These are phyloP conservation scores for Insectozyma bohioensis DNA, from an alignment of 1,139 yeast genomes.

Conservation along the genomic window DNA sequence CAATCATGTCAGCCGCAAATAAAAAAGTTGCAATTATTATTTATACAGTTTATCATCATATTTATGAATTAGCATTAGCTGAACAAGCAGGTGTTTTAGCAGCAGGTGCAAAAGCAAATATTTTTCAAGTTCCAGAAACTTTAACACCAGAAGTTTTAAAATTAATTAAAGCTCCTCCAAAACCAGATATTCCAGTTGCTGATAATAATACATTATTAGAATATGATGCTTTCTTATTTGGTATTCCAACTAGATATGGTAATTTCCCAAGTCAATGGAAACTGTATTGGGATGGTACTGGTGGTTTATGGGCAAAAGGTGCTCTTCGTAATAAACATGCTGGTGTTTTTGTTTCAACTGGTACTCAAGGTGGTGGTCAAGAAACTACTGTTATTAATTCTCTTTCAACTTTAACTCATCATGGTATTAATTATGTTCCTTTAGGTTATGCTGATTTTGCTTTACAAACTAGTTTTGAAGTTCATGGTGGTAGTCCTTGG, in stretches of 20 bases:
- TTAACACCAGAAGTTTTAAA: constrained; percentile 34
- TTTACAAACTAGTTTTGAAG: constrained; percentile 26
- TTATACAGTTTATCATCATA: constrained; percentile 39
- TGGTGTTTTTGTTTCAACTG: constrained; percentile 38
- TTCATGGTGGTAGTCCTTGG: constrained; percentile 44
- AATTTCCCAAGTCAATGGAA: constrained; percentile 40
- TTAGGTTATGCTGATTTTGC: constrained; percentile 36
- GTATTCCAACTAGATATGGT: constrained; percentile 42
- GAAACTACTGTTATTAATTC: constrained; percentile 36
- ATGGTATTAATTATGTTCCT: constrained; percentile 39
- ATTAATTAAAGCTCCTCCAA: constrained; percentile 31
- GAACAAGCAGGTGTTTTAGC: constrained; percentile 36
- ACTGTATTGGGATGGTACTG: constrained; percentile 40
- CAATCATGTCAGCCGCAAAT: too few relatives aligned
- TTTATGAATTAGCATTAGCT: constrained; percentile 34
- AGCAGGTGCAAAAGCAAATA: constrained; percentile 39
- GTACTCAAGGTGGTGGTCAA: constrained; percentile 42
- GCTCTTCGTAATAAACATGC: constrained; percentile 38
- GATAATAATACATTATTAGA: constrained; percentile 29
- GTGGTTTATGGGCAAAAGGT: constrained; percentile 39
- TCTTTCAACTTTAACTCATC: constrained; percentile 35
- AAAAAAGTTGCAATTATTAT: constrained; percentile 33
- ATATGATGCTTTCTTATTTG: constrained; percentile 40
- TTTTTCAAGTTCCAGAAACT: constrained; percentile 35
- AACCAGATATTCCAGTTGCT: constrained; percentile 32